A percentile compares a stretch with the other conserved stretches of the same genome.
phyloP scores from a whole-genome alignment of 768 basidiomycete genomes.

The Dentipellis fragilis region DNA sequence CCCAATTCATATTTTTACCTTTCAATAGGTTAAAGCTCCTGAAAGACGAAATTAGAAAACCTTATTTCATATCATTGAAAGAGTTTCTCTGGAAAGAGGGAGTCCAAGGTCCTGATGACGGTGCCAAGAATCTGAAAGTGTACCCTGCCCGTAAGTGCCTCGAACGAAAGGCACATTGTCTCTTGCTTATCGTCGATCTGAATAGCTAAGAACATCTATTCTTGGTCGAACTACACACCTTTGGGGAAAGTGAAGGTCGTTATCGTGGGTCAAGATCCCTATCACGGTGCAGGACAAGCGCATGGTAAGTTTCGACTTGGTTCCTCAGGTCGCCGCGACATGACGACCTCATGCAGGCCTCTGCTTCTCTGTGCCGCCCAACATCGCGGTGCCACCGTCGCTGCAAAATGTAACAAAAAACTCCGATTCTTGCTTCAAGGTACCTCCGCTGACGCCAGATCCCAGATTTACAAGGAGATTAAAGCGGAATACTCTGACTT shows the following conservation, averaged over 20 bases:
- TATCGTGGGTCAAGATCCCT: constrained; percentile 87
- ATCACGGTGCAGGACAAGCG: constrained; percentile 72
- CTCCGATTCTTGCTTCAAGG: constrained; percentile 3
- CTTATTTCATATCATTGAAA: constrained; percentile 70
- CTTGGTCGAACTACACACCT: constrained; percentile 80
- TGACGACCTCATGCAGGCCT: constrained; percentile 39
- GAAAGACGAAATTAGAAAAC: constrained; percentile 63
- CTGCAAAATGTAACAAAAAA: constrained; percentile 52
- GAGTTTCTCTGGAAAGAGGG: constrained; percentile 59
- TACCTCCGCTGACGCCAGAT: neutral
- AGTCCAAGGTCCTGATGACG: constrained; percentile 41
- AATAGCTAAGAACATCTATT: constrained; percentile 74
- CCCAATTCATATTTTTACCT: no score
- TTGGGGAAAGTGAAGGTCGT: constrained; percentile 80
- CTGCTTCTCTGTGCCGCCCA: constrained; percentile 83
- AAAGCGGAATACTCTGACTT: constrained; percentile 76
- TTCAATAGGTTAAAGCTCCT: constrained; percentile 57
- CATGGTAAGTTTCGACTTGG: constrained; percentile 48
- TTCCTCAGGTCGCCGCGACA: neutral
- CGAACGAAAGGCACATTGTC: neutral
- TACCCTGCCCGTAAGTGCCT: constrained; percentile 65
- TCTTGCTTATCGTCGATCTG: neutral
- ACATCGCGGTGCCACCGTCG: constrained; percentile 70
- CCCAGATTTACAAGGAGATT: constrained; percentile 81
- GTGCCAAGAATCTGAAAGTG: constrained; percentile 39